Evolutionary conservation across 495 filamentous ascomycete genomes (phyloP), one percentile per base, ranked within the genome.

Genomic region (Cercophora samala): DNA sequence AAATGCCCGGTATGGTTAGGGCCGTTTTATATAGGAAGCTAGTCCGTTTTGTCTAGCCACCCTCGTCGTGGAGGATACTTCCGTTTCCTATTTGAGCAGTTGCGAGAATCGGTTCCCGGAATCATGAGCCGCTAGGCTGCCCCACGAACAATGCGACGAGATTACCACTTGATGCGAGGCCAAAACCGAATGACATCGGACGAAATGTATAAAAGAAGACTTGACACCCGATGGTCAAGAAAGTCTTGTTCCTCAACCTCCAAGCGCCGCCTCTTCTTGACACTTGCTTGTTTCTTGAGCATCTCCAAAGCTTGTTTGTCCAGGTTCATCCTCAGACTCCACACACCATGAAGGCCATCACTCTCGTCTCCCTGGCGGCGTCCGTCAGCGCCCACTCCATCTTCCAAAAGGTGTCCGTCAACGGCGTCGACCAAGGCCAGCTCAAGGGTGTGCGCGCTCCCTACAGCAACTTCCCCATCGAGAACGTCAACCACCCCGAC

Each of bases 361-460:
- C 70, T 15, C 64, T 75, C 24, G 65, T 72, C 65, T 67, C 71
- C n/a, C 67, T 76, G 61, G 75, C 71, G 64, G 72, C 72, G 23
- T 62, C 72, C 25, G 74, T 72, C 62, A 66, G 64, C 62, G 76
- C 68, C 64, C 78, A 80, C 58, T 54, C 78, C 52, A 80, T 79
- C 69, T 83, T 83, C 73, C 81, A 85, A 67, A 78, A 78, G 60
- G 69, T 87, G 21, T 81, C 81, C 4, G 79, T 86, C 62, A 81
- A 86, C 58, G 82, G 79, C n/a, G 77, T 74, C 17, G 84, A 85
- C 63, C 75, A 84, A 64, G 84, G 85, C 53, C 81, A 83, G 67
- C 77, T 82, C 24, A 79, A 78, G 58, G 84, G 83, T 55, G 77
- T 87, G 53, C 79, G 84, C 24, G 78, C 81, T n/a, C 82, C 84